Evolutionary conservation across 495 filamentous ascomycete genomes (phyloP), one percentile per base, ranked within the genome.

Genomic region (Achaetomiella virescens): DNA sequence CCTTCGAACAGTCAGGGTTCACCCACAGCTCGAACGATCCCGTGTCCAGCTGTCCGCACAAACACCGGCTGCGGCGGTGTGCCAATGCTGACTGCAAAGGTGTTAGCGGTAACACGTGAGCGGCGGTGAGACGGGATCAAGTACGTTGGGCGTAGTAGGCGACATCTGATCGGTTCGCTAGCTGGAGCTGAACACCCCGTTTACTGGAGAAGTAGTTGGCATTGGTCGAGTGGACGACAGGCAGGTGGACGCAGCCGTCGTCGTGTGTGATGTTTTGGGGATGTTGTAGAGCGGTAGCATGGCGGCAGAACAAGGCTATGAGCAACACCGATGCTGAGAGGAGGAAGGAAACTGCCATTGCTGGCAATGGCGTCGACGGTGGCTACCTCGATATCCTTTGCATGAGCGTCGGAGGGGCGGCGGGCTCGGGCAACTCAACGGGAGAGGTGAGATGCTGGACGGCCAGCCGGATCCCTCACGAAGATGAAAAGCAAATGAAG

Each of bases 21-120:
- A 78, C 75, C 75, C 75, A 78, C 7, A 78, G 63, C 62, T 78
- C 75, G 58, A 77, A 77, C 10, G 75, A 77, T 22, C 75, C 75
- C 6, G 75, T 78, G 54, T 78, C 75, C 40, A 78, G 54, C 61
- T 78, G 75, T n/a, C n/a, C n/a, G n/a, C 7, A 75, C 74, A 59
- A 66, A 77, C 14, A 75, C 70, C 12, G 69, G 61, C 48, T 78
- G 75, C 12, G 73, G 65, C 29, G 75, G 75, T 12, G 73, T 76
- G 31, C 75, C 75, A 27, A 77, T 76, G 47, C 76, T 71, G 57
- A 78, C 74, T 76, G 59, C 7, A 25, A 21, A 35, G 17, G 15
- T 31, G 56, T 72, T 58, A 70, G 67, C 42, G 36, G 29, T n/a
- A n/a, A n/a, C n/a, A n/a, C n/a, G n/a, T n/a, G n/a, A n/a, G n/a